Base-by-base conservation (phyloP, 2,329 filamentous ascomycete species). In the Colletotrichum liaoningense region DNA sequence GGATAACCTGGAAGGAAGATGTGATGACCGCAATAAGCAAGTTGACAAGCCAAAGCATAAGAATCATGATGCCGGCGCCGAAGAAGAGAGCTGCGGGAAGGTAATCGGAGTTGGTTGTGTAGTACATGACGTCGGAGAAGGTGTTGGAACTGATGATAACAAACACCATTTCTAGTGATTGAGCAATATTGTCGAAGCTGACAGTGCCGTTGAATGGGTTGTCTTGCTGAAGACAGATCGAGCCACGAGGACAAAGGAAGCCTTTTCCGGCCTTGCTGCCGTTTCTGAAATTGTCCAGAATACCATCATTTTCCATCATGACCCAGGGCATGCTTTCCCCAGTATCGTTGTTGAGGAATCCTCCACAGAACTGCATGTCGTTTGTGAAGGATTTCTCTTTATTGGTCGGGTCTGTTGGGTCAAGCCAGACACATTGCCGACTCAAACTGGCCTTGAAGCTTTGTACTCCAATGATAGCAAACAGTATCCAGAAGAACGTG, bases 61-160 rank as follows among this genome's bases (percentile, higher is more conserved):
- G 90, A 76, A 99, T 94, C 79, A 99, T 92, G 80, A 98, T 96
- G 28, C 89, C 90, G 14, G 88, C 90, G 30, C 88, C 91, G 69
- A 93, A 93, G 79, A 92, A 99, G 3, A 98, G 85, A 1, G 95
- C 94, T 4, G 95, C 92, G 19, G 94, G 90, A 7, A 97, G 89
- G 78, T 97, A 98, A 81, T 99, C 97, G 30, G 94, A 97, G 79
- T 97, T 92, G 66, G 94, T 95, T 5, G 96, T 95, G 78, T 95
- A 94, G 82, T 99, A 99, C 87, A 99, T 95, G 66, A 98, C 85
- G 82, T 98, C 95, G 1, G 95, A 93, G 83, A 97, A 99, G 0
- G 97, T 99, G 81, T 99, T 99, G 62, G 95, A 96, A 78, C 95
- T 98, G 94, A 99, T 99, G 80, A 99, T 93, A 64, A 99, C 95